Conservation (phyloP, 2,329 filamentous ascomycete species). For the Nigrospora oryzae region DNA sequence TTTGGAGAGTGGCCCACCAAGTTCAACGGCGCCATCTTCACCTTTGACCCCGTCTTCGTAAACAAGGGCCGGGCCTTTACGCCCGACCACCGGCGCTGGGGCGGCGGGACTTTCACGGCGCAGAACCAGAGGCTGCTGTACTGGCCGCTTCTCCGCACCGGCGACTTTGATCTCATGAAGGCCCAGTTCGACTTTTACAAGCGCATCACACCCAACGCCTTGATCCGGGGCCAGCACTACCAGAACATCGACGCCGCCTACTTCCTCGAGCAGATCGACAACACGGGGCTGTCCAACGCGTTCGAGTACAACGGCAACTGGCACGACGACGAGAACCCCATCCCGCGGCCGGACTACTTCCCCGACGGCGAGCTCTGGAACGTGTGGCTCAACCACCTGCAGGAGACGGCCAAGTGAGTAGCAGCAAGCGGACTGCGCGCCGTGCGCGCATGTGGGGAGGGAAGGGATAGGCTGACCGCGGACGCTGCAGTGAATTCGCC, state of each 20-base stretch:
- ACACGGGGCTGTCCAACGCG: conserved; percentile 1
- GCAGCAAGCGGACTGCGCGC: too few species aligned
- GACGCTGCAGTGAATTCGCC: not conserved
- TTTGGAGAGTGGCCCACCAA: not conserved
- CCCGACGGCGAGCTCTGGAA: conserved; percentile 1
- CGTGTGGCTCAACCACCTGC: not conserved
- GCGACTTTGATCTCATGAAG: conserved; percentile 1
- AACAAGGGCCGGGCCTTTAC: not conserved
- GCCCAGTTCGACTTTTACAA: conserved; percentile 2
- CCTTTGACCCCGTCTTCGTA: conserved; percentile 1
- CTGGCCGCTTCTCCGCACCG: conserved; percentile 1
- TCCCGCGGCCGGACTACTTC: not conserved
- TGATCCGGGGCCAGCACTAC: not conserved
- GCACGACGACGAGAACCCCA: not conserved
- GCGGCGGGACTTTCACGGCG: conserved; percentile 1
- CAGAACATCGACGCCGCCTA: not conserved
- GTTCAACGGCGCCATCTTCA: conserved; percentile 2
- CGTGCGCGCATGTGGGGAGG: too few species aligned
- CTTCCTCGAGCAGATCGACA: conserved; percentile 1
- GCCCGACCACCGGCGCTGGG: conserved; percentile 1
- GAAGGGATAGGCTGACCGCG: too few species aligned
- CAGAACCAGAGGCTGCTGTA: conserved; percentile 2
- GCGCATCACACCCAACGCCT: not conserved
- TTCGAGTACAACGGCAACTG: not conserved
- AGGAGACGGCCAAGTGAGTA: not conserved